phyloP scores from a whole-genome alignment of 2,329 filamentous ascomycete genomes.

The Aspergillus sp. region DNA sequence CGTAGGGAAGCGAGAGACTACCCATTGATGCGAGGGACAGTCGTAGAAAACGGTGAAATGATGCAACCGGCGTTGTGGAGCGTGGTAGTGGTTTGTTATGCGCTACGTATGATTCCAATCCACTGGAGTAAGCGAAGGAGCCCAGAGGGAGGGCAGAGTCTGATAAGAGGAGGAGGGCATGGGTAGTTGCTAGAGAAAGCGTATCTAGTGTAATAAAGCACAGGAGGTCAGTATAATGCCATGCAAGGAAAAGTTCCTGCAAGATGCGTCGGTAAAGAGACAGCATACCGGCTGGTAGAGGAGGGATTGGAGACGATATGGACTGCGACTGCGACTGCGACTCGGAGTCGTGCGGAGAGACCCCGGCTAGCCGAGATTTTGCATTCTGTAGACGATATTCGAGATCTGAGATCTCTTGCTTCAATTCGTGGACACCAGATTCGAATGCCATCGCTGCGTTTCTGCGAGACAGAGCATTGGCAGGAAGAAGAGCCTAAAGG shows the following conservation, averaged over 20 bases:
- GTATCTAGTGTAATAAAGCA: neutral
- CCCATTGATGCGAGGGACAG: conserved; percentile 59
- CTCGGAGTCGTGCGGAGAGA: conserved; percentile 2
- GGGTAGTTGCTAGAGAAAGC: conserved; percentile 34
- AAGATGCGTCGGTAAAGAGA: neutral
- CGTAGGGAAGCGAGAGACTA: conserved; percentile 60
- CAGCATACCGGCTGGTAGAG: conserved; percentile 12
- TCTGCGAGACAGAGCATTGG: neutral
- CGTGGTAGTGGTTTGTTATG: conserved; percentile 49
- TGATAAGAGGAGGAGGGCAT: conserved; percentile 60
- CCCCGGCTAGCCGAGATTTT: conserved; percentile 40
- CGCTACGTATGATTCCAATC: conserved; percentile 64
- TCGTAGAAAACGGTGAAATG: conserved; percentile 57
- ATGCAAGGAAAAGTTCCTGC: neutral
- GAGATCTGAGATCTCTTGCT: conserved; percentile 47
- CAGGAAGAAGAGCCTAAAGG: neutral
- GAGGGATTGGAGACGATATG: neutral
- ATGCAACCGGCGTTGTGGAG: conserved; percentile 31
- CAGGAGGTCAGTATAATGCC: neutral
- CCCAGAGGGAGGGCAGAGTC: conserved; percentile 65
- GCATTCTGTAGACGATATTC: conserved; percentile 49
- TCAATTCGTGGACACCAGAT: conserved; percentile 22
- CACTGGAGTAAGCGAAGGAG: conserved; percentile 65
- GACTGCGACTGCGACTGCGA: neutral
- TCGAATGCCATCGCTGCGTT: conserved; percentile 24